Conservation (phyloP, 805 yeast species). For the Kazachstania africana region DNA sequence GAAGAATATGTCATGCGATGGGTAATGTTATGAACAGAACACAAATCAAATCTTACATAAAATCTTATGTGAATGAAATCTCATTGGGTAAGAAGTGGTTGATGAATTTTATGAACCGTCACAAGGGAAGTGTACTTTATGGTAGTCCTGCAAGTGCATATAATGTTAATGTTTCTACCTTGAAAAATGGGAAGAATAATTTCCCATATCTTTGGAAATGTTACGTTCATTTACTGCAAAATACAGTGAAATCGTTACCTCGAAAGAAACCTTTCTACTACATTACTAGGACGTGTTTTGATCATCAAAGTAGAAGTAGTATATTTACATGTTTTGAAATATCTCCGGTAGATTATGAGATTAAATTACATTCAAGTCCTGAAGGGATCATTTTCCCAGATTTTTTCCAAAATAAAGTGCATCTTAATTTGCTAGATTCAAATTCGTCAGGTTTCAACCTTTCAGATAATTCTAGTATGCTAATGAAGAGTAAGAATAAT, state of each 20-base stretch:
- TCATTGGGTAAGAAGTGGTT: conserved; percentile 18
- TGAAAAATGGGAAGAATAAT: conserved; percentile 10
- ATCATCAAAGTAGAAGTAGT: conserved; percentile 12
- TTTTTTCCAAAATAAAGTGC: conserved; percentile 5
- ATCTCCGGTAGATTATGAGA: conserved; percentile 4
- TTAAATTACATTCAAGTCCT: conserved; percentile 7
- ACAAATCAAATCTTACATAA: conserved; percentile 12
- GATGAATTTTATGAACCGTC: conserved; percentile 14
- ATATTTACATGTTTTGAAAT: conserved; percentile 13
- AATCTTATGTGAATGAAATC: conserved; percentile 7
- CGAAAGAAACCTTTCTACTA: conserved; percentile 9
- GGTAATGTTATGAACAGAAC: conserved; percentile 14
- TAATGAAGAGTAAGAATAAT: neutral
- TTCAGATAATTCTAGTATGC: neutral
- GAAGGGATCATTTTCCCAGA: conserved; percentile 11
- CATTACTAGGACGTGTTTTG: conserved; percentile 9
- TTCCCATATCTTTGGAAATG: conserved; percentile 13
- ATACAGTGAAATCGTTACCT: conserved; percentile 4
- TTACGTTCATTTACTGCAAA: no score
- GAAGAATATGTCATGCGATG: conserved; percentile 8
- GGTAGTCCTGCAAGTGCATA: conserved; percentile 8
- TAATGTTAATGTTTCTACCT: conserved; percentile 8
- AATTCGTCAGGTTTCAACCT: no score
- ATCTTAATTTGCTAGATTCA: no score
- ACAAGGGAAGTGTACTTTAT: conserved; percentile 12